These are phyloP conservation scores for Galeopsis tetrahit DNA, from an alignment of 257 asterid species.

Conservation along the genomic window DNA sequence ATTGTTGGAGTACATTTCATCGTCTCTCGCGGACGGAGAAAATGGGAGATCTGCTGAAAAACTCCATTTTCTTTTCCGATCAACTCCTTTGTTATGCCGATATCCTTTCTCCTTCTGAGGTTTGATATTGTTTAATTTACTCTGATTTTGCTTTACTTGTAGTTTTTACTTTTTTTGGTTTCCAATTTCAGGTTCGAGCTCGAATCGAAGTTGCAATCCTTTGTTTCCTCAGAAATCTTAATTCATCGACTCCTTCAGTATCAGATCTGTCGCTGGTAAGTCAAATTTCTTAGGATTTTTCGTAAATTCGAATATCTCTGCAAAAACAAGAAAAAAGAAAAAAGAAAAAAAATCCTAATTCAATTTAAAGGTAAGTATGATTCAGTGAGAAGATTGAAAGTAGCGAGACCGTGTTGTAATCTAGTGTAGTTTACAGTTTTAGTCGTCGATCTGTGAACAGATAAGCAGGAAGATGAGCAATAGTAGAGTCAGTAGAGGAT, in stretches of 20 bases:
- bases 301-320: constrained; percentile 1
- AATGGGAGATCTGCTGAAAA: constrained; percentile 72
- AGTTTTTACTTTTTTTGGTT: neutral
- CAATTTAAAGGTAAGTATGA: neutral
- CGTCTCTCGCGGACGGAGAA: constrained; percentile 1
- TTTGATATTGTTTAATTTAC: neutral
- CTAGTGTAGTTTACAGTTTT: neutral
- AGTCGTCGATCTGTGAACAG: constrained; percentile 40
- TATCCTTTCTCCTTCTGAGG: constrained; percentile 72
- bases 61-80: constrained; percentile 81
- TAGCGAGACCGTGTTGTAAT: neutral
- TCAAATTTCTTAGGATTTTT: neutral
- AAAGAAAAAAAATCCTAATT: neutral
- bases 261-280: constrained; percentile 81
- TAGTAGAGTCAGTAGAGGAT: constrained; percentile 71
- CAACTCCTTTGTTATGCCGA: constrained; percentile 83
- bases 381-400: neutral
- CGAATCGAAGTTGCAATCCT: constrained; percentile 88
- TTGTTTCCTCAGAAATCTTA: constrained; percentile 71
- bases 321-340: neutral
- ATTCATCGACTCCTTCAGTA: constrained; percentile 62
- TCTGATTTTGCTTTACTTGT: neutral
- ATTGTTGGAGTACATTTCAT: neutral
- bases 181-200: constrained; percentile 70
- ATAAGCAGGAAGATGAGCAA: constrained; percentile 71